Conservation (phyloP, 2,329 filamentous ascomycete genomes). For the Alternaria hordeiaustralica region DNA sequence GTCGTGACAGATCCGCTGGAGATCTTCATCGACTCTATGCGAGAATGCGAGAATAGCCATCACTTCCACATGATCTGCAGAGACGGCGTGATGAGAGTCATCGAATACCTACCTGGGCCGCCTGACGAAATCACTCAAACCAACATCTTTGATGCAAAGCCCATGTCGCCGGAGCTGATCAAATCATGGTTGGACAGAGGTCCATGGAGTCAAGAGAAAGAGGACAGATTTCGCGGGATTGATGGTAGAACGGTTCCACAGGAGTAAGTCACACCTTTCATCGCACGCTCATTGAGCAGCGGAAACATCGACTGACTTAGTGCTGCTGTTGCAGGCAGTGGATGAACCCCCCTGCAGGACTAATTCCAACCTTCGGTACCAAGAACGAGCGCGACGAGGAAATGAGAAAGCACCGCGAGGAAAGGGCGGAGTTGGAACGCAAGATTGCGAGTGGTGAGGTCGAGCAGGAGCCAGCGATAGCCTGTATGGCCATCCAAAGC, state of each 20-base stretch:
- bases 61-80: background rate
- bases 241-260: slow-evolving; percentile 5
- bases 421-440: background rate
- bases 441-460: background rate
- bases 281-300: background rate
- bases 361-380: background rate
- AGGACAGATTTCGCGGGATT: slow-evolving; percentile 3
- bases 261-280: background rate
- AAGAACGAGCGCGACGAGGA: slow-evolving; percentile 5
- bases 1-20: background rate
- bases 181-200: slow-evolving; percentile 4
- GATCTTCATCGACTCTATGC: background rate
- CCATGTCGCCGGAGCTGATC: slow-evolving; percentile 3
- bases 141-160: slow-evolving; percentile 5
- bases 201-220: background rate
- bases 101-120: background rate
- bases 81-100: slow-evolving; percentile 1
- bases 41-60: background rate
- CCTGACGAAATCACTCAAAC: background rate
- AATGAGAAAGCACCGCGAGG: background rate
- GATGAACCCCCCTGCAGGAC: background rate
- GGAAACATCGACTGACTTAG: background rate
- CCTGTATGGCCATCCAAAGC: background rate
- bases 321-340: background rate
- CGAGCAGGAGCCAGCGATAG: background rate